phyloP scores from a whole-genome alignment of 352 stramenopile genomes.

The Phytopythium mirpurense region DNA sequence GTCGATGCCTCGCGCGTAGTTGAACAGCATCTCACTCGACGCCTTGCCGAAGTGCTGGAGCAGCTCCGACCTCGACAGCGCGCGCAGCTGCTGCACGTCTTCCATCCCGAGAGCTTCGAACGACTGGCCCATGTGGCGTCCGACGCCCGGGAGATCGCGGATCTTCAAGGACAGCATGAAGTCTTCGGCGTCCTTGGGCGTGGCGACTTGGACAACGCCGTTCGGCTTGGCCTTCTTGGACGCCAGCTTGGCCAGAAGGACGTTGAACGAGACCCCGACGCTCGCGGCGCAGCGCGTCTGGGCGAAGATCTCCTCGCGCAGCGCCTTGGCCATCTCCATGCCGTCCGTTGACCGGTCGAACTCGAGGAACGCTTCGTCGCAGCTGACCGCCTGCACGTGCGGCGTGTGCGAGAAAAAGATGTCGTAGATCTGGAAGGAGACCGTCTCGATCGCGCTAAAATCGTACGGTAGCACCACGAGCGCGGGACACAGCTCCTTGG shows the following conservation, averaged over 20 bases:
- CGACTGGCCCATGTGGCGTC: slow-evolving; percentile 54
- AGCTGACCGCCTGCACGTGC: slow-evolving; percentile 93
- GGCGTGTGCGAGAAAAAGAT: slow-evolving; percentile 87
- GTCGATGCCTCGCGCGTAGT: slow-evolving; percentile 78
- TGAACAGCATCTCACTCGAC: slow-evolving; percentile 63
- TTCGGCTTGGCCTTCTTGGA: slow-evolving; percentile 94
- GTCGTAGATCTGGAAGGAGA: slow-evolving; percentile 91
- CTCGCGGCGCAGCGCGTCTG: slow-evolving; percentile 90
- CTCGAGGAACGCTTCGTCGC: slow-evolving; percentile 95
- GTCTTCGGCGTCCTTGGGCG: slow-evolving; percentile 34
- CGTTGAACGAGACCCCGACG: slow-evolving; percentile 91
- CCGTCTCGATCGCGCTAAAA: slow-evolving; percentile 87
- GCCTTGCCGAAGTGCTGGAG: slow-evolving; percentile 60
- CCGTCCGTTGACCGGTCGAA: slow-evolving; percentile 55
- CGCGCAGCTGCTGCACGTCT: slow-evolving; percentile 54
- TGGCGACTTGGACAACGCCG: slow-evolving; percentile 63
- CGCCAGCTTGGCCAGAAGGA: slow-evolving; percentile 92
- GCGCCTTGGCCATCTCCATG: slow-evolving; percentile 56
- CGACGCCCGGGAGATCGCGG: slow-evolving; percentile 78
- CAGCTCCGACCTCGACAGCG: slow-evolving; percentile 46
- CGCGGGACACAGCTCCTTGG: slow-evolving; percentile 89
- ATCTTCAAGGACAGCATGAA: slow-evolving; percentile 68
- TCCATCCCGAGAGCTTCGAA: slow-evolving; percentile 63
- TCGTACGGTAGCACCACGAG: slow-evolving; percentile 94
- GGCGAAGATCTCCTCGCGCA: slow-evolving; percentile 63